Evolutionary conservation across 1,139 yeast genomes (phyloP), one percentile per base, ranked within the genome.

Genomic region (Zygoascus hellenicus): DNA sequence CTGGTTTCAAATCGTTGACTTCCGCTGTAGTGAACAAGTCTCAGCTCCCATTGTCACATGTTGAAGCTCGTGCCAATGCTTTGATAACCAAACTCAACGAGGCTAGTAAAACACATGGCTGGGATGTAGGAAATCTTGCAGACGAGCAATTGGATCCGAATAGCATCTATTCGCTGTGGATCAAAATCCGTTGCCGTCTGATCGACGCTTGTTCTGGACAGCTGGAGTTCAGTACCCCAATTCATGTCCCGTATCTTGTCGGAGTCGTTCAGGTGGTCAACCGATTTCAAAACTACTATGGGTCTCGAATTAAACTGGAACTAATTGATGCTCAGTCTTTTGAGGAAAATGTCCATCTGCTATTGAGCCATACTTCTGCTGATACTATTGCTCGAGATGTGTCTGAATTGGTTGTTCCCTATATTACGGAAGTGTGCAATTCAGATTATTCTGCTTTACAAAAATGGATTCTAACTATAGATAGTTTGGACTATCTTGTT

Each of bases 231-330:
- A 9, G 19, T 17, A 54, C 56, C 2, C 39, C 46, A 9, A 52
- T 48, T 9, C 50, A 48, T 10, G 48, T 48, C 13, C 47, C 46
- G 2, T 60, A 62, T 60, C 56, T 49, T 31, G 45, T 47, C 14
- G 63, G 63, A 2, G 48, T 52, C 10, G 58, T 51, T 9, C 50
- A 54, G 30, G 62, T 58, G 9, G 49, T 59, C 2, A 31, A 49
- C 19, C 45, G 48, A 17, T 58, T 42, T 39, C 51, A 62, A 5
- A 38, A 30, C 26, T 41, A 42, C 28, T 48, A 48, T 38, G 22
- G 42, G 15, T 43, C 35, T 11, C 32, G 44, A 33, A 11, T 14
- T 22, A 39, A 55, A 6, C 45, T 58, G 7, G 38, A 45, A 13
- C 53, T 50, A 28, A 50, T 59, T 28, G 62, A 58, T 40, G 15